Percentiles rank a stretch among this genome's conserved stretches.
These are phyloP conservation scores for Colletotrichum gigasporum DNA, from an alignment of 2,329 filamentous ascomycete genomes.

Conservation along the genomic window DNA sequence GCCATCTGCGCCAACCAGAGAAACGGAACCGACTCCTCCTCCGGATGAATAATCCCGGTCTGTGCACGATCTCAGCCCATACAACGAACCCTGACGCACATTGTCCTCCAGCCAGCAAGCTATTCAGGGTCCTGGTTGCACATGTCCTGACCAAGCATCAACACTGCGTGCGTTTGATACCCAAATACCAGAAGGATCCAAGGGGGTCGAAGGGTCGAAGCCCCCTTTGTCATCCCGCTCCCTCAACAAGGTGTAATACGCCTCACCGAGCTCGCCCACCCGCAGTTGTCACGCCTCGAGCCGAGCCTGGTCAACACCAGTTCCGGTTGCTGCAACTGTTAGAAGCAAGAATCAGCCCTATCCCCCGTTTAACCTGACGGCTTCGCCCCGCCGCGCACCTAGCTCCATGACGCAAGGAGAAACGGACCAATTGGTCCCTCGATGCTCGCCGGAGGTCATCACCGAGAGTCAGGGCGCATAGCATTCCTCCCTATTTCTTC, in stretches of 20 bases:
- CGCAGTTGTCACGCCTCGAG: neutral
- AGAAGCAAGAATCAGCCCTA: neutral
- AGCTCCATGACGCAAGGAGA: slow-evolving; percentile 1
- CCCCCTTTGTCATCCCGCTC: neutral
- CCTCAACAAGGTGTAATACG: neutral
- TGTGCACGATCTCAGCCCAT: too few relatives aligned
- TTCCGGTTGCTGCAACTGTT: neutral
- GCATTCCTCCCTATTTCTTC: neutral
- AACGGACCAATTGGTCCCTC: neutral
- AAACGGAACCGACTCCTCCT: neutral
- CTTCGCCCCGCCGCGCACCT: neutral
- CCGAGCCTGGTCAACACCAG: neutral
- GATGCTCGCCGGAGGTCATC: neutral
- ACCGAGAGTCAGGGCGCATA: neutral
- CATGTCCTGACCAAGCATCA: neutral
- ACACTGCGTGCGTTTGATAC: neutral
- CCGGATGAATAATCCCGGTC: neutral
- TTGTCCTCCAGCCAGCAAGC: too few relatives aligned
- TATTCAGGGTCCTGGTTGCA: too few relatives aligned
- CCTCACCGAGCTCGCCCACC: neutral
- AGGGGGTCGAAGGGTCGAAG: neutral
- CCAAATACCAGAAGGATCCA: neutral
- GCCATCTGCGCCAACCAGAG: neutral
- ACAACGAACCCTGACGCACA: too few relatives aligned
- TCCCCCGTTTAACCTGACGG: neutral